Percentiles rank a stretch among this genome's conserved stretches.
These are phyloP conservation scores for Madurella mycetomatis DNA, from an alignment of 2,329 filamentous ascomycete genomes.

Conservation along the genomic window DNA sequence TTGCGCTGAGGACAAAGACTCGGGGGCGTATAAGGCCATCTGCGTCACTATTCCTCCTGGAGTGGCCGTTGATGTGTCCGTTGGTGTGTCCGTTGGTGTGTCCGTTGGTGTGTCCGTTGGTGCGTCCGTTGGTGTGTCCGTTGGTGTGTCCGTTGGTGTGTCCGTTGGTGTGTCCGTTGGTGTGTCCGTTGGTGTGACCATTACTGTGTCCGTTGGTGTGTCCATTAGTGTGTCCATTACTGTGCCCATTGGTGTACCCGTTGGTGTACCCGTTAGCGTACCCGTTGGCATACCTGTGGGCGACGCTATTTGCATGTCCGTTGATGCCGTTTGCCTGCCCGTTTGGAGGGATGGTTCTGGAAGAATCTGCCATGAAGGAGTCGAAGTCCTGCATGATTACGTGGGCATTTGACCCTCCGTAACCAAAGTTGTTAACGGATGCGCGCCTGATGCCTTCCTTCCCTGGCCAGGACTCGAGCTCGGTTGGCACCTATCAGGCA, in stretches of 20 bases:
- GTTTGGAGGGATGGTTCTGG: not conserved
- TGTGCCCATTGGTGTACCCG: no score
- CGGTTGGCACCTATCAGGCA: slow-evolving; percentile 18
- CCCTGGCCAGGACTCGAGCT: slow-evolving; percentile 24
- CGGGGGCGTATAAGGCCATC: slow-evolving; percentile 7
- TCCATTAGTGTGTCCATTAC: slow-evolving; percentile 5
- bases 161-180: slow-evolving; percentile 7
- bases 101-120: slow-evolving; percentile 7
- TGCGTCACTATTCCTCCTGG: slow-evolving; percentile 6
- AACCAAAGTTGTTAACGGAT: slow-evolving; percentile 34
- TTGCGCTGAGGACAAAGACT: slow-evolving; percentile 23
- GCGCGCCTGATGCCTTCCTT: slow-evolving; percentile 26
- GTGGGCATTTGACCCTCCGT: slow-evolving; percentile 35
- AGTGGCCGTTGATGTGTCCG: slow-evolving; percentile 5
- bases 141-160: slow-evolving; percentile 4
- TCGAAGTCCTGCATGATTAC: slow-evolving; percentile 27
- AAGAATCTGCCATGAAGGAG: slow-evolving; percentile 12
- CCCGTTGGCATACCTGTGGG: not conserved
- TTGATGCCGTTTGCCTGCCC: slow-evolving; percentile 1
- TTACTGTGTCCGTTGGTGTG: slow-evolving; percentile 6
- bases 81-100: slow-evolving; percentile 6
- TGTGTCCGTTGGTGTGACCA: slow-evolving; percentile 2
- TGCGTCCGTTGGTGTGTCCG: slow-evolving; percentile 2
- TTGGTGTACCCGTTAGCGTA: slow-evolving; percentile 4
- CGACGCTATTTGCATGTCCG: slow-evolving; percentile 5